Conservation (phyloP, 306 rosid genomes). For the Rubus parviflorus region DNA sequence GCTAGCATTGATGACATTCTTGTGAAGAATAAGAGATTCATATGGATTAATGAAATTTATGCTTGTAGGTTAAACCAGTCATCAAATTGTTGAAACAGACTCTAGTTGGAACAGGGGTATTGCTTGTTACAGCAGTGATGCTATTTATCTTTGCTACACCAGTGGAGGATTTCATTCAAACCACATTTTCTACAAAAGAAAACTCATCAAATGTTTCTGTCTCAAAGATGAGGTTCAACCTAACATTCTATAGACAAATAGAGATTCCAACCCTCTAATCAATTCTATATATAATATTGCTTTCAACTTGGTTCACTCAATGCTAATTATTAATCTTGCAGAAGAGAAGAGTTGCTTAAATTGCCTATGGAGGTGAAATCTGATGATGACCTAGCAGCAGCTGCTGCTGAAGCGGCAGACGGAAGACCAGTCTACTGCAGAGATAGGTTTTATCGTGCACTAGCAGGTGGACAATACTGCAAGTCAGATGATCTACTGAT, state of each 20-base stretch:
- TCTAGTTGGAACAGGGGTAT: conserved; percentile 84
- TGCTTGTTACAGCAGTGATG: conserved; percentile 80
- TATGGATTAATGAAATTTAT: conserved; percentile 16
- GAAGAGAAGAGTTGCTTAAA: conserved; percentile 89
- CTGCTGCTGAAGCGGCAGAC: conserved; percentile 97
- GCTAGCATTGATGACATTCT: not conserved
- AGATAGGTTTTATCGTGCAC: conserved; percentile 89
- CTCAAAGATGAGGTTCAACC: conserved; percentile 53
- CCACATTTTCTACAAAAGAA: conserved; percentile 50
- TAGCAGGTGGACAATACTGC: conserved; percentile 99
- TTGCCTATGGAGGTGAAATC: conserved; percentile 73
- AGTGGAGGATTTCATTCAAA: conserved; percentile 60
- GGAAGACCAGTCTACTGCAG: conserved; percentile 98
- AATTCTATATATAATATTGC: not conserved
- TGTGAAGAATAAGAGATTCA: conserved; percentile 4
- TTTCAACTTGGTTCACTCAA: conserved; percentile 18
- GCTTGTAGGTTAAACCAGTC: conserved; percentile 86
- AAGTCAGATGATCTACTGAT: conserved; percentile 86
- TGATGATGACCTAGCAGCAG: conserved; percentile 92
- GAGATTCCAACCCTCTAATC: conserved; percentile 8
- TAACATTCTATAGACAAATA: conserved; percentile 50
- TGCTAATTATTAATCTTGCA: conserved; percentile 31
- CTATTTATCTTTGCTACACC: conserved; percentile 84
- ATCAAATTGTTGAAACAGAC: conserved; percentile 87
- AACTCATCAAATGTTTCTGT: conserved; percentile 39